Conservation (phyloP, 148 eudicot genomes). For the Chenopodium formosanum region DNA sequence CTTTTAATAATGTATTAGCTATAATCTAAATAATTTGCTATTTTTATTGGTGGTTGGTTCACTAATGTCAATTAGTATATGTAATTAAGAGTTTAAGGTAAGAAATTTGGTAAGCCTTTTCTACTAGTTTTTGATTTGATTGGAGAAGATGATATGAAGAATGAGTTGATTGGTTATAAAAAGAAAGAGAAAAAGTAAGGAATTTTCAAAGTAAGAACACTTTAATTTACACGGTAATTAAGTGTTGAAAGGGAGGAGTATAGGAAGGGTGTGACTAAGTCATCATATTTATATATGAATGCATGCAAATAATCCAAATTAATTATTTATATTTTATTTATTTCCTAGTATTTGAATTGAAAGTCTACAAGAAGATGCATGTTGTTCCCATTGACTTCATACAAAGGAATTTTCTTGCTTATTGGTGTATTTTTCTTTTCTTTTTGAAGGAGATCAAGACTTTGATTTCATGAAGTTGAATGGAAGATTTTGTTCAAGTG, state of each 20-base stretch:
- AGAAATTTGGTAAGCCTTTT: slow-evolving; percentile 1
- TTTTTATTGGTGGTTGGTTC: background rate
- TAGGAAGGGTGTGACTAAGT: slow-evolving; percentile 42
- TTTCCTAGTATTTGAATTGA: background rate
- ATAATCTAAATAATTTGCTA: background rate
- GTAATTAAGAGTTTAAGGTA: background rate
- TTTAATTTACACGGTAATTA: slow-evolving; percentile 28
- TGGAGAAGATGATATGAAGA: background rate
- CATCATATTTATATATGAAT: slow-evolving; percentile 11
- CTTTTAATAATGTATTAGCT: background rate
- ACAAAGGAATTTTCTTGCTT: slow-evolving; percentile 14
- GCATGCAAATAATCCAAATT: slow-evolving; percentile 16
- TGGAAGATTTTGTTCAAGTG: background rate
- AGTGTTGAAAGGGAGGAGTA: background rate
- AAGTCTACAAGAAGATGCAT: slow-evolving; percentile 41
- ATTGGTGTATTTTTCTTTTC: background rate
- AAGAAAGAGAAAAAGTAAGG: slow-evolving; percentile 6
- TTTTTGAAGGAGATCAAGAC: slow-evolving; percentile 7
- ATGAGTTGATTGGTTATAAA: slow-evolving; percentile 17
- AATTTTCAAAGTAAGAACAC: slow-evolving; percentile 42
- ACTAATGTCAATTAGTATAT: background rate
- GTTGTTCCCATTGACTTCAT: slow-evolving; percentile 28
- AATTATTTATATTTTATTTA: background rate
- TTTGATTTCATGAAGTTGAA: background rate
- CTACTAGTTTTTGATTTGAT: background rate